A percentile compares a stretch with the other conserved stretches of the same genome.
These are phyloP conservation scores for Phtheirospermum japonicum DNA, from an alignment of 257 asterid genomes.

Conservation along the genomic window DNA sequence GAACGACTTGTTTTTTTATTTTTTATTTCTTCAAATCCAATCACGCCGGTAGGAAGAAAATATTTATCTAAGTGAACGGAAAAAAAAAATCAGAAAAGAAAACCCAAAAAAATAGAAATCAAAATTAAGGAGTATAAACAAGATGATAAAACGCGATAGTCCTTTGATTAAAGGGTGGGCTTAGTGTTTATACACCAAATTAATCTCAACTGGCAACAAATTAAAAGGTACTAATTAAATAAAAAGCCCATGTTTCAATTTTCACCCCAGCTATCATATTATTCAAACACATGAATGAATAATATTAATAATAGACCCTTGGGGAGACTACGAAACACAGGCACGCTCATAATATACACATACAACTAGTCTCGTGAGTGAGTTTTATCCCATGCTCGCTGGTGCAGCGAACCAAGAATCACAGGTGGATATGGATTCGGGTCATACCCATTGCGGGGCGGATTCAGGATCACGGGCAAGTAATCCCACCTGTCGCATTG, in stretches of 20 bases:
- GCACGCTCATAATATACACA: not conserved
- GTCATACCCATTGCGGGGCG: slow-evolving; percentile 39
- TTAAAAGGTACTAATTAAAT: too few relatives aligned
- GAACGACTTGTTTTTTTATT: too few relatives aligned
- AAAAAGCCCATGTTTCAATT: slow-evolving; percentile 32
- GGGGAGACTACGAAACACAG: slow-evolving; percentile 36
- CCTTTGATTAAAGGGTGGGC: too few relatives aligned
- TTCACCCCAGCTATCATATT: slow-evolving; percentile 32
- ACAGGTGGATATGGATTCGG: slow-evolving; percentile 35
- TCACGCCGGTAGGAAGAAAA: too few relatives aligned
- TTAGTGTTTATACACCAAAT: too few relatives aligned
- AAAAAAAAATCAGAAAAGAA: too few relatives aligned
- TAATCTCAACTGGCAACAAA: too few relatives aligned
- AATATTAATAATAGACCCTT: not conserved
- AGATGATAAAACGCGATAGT: too few relatives aligned
- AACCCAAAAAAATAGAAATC: too few relatives aligned
- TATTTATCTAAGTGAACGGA: too few relatives aligned
- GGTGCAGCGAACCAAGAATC: slow-evolving; percentile 26
- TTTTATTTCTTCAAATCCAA: too few relatives aligned
- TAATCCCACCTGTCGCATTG: slow-evolving; percentile 29
- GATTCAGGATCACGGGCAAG: slow-evolving; percentile 40
- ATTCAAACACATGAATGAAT: not conserved
- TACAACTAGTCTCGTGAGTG: not conserved
- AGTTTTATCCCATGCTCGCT: not conserved
- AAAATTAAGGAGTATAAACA: too few relatives aligned